Percentiles rank a stretch among this genome's conserved stretches.
Evolutionary conservation across 306 rosid species (phyloP).

Genomic region (Rubus idaeus): DNA sequence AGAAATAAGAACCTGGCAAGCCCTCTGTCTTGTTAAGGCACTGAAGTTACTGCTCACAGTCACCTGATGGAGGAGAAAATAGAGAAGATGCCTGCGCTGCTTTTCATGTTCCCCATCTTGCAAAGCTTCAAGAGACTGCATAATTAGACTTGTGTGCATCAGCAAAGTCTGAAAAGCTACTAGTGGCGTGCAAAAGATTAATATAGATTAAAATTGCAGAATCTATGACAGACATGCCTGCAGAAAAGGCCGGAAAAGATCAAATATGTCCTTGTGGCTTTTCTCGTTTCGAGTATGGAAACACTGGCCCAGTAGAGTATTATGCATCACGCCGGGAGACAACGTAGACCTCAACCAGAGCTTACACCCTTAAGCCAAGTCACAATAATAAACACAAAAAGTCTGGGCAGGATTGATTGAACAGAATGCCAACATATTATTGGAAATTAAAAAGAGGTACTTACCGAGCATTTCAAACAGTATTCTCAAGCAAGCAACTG

Average conservation of each 20-base stretch:
- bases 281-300: slow-evolving; percentile 91
- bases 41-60: slow-evolving; percentile 95
- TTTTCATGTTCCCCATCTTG: slow-evolving; percentile 97
- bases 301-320: slow-evolving; percentile 95
- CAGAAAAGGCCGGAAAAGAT: slow-evolving; percentile 89
- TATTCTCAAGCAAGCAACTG: slow-evolving; percentile 82
- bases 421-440: slow-evolving; percentile 10
- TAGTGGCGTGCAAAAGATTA: not conserved
- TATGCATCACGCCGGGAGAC: slow-evolving; percentile 91
- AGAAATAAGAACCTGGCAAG: slow-evolving; percentile 72
- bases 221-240: slow-evolving; percentile 62
- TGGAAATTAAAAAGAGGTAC: slow-evolving; percentile 27
- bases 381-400: slow-evolving; percentile 27
- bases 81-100: slow-evolving; percentile 90
- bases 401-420: slow-evolving; percentile 25
- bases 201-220: slow-evolving; percentile 24
- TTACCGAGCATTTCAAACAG: slow-evolving; percentile 93
- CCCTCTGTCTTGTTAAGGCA: slow-evolving; percentile 71
- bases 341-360: slow-evolving; percentile 96
- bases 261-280: slow-evolving; percentile 91
- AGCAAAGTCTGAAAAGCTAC: slow-evolving; percentile 21
- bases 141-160: slow-evolving; percentile 25
- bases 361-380: slow-evolving; percentile 72
- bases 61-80: slow-evolving; percentile 96
- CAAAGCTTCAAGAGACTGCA: slow-evolving; percentile 97